Evolutionary conservation across 2,329 filamentous ascomycete species (phyloP), one percentile per base, ranked within the genome.

Genomic region (Paracoccidioides lutzii): DNA sequence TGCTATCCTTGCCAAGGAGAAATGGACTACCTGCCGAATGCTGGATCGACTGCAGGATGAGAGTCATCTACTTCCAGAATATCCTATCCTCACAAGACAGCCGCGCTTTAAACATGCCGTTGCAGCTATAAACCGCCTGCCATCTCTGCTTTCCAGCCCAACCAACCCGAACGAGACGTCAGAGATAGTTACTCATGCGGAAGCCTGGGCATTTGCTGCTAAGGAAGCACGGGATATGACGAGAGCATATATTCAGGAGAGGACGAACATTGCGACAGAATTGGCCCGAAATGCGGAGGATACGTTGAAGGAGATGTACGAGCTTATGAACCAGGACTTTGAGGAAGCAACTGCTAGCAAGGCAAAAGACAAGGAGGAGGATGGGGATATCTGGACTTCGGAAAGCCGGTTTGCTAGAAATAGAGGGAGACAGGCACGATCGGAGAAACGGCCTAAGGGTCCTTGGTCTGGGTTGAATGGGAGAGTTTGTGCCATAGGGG

Each of bases 1-100:
- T 1, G 67, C 64, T 3, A 58, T 72, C 32, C 62, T 73, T n/a
- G 61, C 63, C 4, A 73, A 72, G 57, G 69, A 73, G 53, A 71
- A 67, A 59, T 62, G 63, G 12, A 69, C 64, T 1, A 64, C 66
- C 0, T 62, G 69, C 22, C 70, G 69, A 35, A 62, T 65, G 3
- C 61, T 73, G n/a, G 66, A 71, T 55, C 69, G 71, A 12, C 57
- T 73, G n/a, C 65, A 66, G 7, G 69, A 73, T 41, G 71, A 73
- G 57, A 73, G 71, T 51, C 71, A 73, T 48, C 63, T 73, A 7
- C 69, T 73, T n/a, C 69, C 71, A 1, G 69, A 72, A 52, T 73
- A 73, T 51, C 70, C 71, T 3, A 62, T 70, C 30, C 60, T 67
- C 5, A 63, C 66, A 22, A 66, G 64, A 38, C 70, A 73, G 52